Evolutionary conservation across 2,329 filamentous ascomycete genomes (phyloP), one percentile per base, ranked within the genome.

Genomic region (Dothistroma pini): DNA sequence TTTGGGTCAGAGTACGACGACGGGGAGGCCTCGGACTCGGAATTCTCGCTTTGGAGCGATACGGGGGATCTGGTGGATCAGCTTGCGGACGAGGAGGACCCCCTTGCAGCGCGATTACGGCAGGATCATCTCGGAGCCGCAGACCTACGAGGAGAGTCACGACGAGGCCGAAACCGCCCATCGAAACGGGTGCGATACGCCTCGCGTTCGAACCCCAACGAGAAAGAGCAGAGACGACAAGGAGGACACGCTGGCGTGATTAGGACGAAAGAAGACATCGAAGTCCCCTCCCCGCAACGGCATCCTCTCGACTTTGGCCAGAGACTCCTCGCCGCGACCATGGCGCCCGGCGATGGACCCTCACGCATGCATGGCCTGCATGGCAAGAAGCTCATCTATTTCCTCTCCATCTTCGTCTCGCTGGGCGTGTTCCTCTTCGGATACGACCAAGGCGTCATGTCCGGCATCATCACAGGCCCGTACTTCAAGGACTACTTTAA

Each of bases 61-160:
- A 96, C 93, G 50, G 93, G 92, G 73, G 95, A 97, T 78, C 86
- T 97, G 71, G 91, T 91, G 72, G 93, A 97, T 80, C 93, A 96
- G 82, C 83, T 93, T 70, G 89, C 86, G 71, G 88, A 90, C 80
- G 86, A 87, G 72, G 86, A 93, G 77, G 91, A 96, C 75, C 90
- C 91, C 62, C 83, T 96, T 68, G 87, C 85, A 69, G 84, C 86
- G 69, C 87, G 85, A 71, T 81, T 93, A 62, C 82, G 83, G 72
- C 81, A 86, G 69, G 86, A 86, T 68, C 77, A 89, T 61, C 86
- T 90, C 75, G 84, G 78, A 70, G 83, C 86, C 69, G 51, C 3
- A 22, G 47, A 22, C n/a, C 47, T 21, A 4, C 35, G 57, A 48
- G 22, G 54, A 12, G 56, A 32, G 29, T n/a, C 59, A 29, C 61